Conservation (phyloP, 139 green algal species). For the Parachlorella kessleri region DNA sequence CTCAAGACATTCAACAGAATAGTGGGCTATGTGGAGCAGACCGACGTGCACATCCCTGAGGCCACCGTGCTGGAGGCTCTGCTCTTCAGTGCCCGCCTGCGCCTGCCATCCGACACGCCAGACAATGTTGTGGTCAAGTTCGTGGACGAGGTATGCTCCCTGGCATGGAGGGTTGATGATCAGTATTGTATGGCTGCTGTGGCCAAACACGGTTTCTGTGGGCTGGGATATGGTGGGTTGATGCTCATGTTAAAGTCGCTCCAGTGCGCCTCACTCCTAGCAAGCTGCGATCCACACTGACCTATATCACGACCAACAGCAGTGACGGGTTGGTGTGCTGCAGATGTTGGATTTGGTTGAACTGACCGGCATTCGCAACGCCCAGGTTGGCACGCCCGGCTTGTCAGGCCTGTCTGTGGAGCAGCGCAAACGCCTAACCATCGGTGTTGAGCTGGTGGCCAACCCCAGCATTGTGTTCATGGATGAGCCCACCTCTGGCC, state of each 20-base stretch:
- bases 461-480: constrained; percentile 45
- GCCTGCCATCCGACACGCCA: constrained; percentile 31
- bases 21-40: constrained; percentile 47
- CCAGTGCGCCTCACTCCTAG: too few relatives aligned
- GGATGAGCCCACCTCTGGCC: constrained; percentile 50
- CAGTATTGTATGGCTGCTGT: neutral
- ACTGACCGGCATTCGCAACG: constrained; percentile 42
- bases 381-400: constrained; percentile 49
- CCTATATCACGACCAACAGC: too few relatives aligned
- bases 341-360: constrained; percentile 57
- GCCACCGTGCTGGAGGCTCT: constrained; percentile 50
- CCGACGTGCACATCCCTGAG: constrained; percentile 34
- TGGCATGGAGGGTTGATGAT: too few relatives aligned
- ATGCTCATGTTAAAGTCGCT: neutral
- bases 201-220: neutral
- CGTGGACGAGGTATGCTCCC: constrained; percentile 40
- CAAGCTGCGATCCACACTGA: neutral
- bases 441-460: constrained; percentile 58
- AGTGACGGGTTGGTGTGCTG: too few relatives aligned
- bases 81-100: constrained; percentile 41
- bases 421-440: constrained; percentile 63
- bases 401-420: constrained; percentile 50
- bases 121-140: constrained; percentile 28
- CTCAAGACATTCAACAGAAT: constrained; percentile 58
- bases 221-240: neutral